A percentile compares a stretch with the other conserved stretches of the same genome.
Conservation (phyloP, 1,139 yeast genomes). For the Petasospora rhodanensis region DNA sequence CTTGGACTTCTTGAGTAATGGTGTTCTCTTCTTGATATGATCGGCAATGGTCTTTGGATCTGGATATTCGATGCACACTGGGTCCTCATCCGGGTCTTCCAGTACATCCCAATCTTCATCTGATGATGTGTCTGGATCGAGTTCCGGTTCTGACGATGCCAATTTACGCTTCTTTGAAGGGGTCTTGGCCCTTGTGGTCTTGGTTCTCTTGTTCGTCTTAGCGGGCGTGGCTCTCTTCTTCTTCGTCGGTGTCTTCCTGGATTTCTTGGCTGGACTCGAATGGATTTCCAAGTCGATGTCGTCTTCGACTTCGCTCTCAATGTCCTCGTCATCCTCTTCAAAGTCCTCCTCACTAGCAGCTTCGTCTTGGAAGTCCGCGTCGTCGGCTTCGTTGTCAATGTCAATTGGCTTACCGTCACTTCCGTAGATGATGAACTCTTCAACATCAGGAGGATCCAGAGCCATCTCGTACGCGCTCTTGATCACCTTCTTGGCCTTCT, state of each 20-base stretch:
- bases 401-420: conserved; percentile 26
- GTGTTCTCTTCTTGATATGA: conserved; percentile 17
- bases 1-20: conserved; percentile 17
- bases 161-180: no score
- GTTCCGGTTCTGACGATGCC: no score
- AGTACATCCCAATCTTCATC: conserved; percentile 26
- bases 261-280: no score
- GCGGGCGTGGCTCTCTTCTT: conserved; percentile 4
- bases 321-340: conserved; percentile 25
- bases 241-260: conserved; percentile 7
- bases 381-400: conserved; percentile 23
- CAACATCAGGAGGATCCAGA: conserved; percentile 25
- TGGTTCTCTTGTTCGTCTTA: conserved; percentile 16
- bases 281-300: conserved; percentile 16
- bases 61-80: conserved; percentile 19
- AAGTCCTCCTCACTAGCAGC: conserved; percentile 23
- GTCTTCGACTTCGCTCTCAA: conserved; percentile 15
- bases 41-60: conserved; percentile 12
- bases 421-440: conserved; percentile 26
- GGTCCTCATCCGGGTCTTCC: conserved; percentile 14
- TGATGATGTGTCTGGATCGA: conserved; percentile 18
- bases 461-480: conserved; percentile 28
- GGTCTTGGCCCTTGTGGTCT: conserved; percentile 21
- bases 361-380: conserved; percentile 22
- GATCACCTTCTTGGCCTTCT: conserved; percentile 27